Evolutionary conservation across 805 yeast species (phyloP).

Genomic region (Ogataea nonfermentans): DNA sequence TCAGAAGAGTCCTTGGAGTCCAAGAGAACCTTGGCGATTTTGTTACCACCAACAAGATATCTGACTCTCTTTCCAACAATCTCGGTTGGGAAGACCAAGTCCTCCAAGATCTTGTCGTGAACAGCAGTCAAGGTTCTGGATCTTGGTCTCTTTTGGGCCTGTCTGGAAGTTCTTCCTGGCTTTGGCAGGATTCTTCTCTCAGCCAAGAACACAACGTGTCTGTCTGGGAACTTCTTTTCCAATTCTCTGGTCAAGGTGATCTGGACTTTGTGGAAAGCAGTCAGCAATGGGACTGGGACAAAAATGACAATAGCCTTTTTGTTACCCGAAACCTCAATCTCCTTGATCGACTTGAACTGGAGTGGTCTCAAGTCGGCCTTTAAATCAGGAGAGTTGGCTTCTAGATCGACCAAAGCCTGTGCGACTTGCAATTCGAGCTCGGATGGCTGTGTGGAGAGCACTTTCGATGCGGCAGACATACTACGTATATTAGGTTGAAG

Average conservation of each 20-base stretch:
- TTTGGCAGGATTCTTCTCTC: constrained; percentile 99
- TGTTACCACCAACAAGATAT: constrained; percentile 98
- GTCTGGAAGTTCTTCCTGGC: constrained; percentile 95
- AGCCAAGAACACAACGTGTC: constrained; percentile 98
- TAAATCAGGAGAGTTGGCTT: constrained; percentile 88
- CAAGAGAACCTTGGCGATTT: constrained; percentile 94
- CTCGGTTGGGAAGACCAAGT: constrained; percentile 99
- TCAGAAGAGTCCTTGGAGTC: constrained; percentile 97
- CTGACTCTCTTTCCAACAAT: constrained; percentile 98
- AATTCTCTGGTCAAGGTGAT: constrained; percentile 97
- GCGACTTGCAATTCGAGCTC: constrained; percentile 99
- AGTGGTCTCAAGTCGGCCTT: constrained; percentile 98
- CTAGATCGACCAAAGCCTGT: constrained; percentile 96
- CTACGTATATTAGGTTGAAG: constrained; percentile 25
- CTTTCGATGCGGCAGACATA: constrained; percentile 97
- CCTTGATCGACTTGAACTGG: constrained; percentile 98
- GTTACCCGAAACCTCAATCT: constrained; percentile 97
- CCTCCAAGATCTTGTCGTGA: constrained; percentile 98
- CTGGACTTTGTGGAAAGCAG: constrained; percentile 96
- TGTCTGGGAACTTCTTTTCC: constrained; percentile 99
- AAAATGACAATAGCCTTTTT: constrained; percentile 97
- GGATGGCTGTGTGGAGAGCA: constrained; percentile 91
- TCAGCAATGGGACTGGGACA: constrained; percentile 94
- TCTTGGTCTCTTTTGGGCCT: constrained; percentile 98
- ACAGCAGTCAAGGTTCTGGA: constrained; percentile 99